Base-by-base conservation (phyloP, 2,329 filamentous ascomycete species). In the Mycosphaerella sp. region DNA sequence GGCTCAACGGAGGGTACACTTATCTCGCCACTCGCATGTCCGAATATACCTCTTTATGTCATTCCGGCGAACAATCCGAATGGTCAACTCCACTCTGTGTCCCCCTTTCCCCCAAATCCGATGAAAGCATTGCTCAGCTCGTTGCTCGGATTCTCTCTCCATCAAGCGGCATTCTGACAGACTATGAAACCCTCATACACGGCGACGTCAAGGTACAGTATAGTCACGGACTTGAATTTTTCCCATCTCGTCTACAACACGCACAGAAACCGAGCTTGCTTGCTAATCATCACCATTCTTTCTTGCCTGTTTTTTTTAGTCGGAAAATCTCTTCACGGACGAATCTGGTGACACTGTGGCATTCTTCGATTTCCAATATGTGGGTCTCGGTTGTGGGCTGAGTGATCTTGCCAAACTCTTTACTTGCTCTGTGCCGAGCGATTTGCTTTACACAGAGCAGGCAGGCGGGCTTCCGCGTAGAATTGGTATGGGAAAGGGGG, bases 331-430 rank as follows among this genome's bases (percentile, higher is more conserved):
- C 6, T 85, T 85, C 60, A 79, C 79, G 0, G 80, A 70, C 0
- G 51, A 61, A 0, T 57, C 63, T 0, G 80, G 78, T 1, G 66
- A 76, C 1, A 53, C 69, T 3, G 80, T 82, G 1, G 81, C 79
- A 0, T 82, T 86, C 56, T 85, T 81, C 59, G 84, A 86, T 62
- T 86, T 86, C 50, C 83, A 86, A 58, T 86, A 86, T 57, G 75
- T 79, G 0, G 84, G 84, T 0, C 65, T 84, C 0, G 82, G 83
- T 0, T 63, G 85, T 0, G 82, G 83, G 0, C 81, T 80, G 0
- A 82, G 81, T 56, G 84, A 86, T 62, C 68, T 86, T 0, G 82
- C 81, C 1, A 85, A 85, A 61, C 65, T 85, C 0, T 83, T 85
- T 53, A 85, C 82, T 0, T 85, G 81, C 64, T 84, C 82, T 2